phyloP scores from a whole-genome alignment of 202 grass and related monocot genomes.

The Digitaria exilis region DNA sequence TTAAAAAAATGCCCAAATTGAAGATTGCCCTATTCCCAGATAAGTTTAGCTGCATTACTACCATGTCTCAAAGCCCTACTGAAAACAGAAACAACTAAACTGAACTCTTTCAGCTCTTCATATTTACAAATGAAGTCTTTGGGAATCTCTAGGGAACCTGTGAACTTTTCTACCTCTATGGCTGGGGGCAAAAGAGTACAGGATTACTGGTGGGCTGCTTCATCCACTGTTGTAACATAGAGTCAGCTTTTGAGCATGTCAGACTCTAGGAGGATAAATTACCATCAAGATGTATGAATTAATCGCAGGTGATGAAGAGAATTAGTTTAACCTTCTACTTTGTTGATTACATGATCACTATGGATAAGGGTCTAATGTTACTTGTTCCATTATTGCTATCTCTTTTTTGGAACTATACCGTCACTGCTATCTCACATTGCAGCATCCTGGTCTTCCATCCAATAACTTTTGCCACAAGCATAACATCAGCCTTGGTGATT shows the following conservation, averaged over 20 bases:
- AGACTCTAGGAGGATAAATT: conserved; percentile 37
- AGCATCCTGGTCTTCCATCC: conserved; percentile 65
- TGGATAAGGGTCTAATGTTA: conserved; percentile 28
- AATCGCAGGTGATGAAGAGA: conserved; percentile 22
- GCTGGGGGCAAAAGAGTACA: not conserved
- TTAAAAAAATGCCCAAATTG: not conserved
- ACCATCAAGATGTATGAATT: conserved; percentile 44
- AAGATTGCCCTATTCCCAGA: not conserved
- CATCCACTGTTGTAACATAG: not conserved
- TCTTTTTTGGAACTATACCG: not conserved
- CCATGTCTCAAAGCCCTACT: not conserved
- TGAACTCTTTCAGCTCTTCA: not conserved
- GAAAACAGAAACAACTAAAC: conserved; percentile 14
- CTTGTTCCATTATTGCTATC: conserved; percentile 37
- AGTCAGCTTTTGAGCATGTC: conserved; percentile 27
- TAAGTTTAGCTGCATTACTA: not conserved
- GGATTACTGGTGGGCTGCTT: not conserved
- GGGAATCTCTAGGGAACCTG: not conserved
- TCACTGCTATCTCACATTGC: conserved; percentile 66
- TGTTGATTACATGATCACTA: conserved; percentile 44
- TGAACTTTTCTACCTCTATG: conserved; percentile 4
- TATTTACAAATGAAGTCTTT: conserved; percentile 31
- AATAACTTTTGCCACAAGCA: conserved; percentile 81
- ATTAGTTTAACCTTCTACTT: conserved; percentile 26
- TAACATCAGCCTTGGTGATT: conserved; percentile 79